A percentile compares a stretch with the other conserved stretches of the same genome.
These are phyloP conservation scores for Leccinum ochraceum DNA, from an alignment of 768 basidiomycete genomes.

Conservation along the genomic window DNA sequence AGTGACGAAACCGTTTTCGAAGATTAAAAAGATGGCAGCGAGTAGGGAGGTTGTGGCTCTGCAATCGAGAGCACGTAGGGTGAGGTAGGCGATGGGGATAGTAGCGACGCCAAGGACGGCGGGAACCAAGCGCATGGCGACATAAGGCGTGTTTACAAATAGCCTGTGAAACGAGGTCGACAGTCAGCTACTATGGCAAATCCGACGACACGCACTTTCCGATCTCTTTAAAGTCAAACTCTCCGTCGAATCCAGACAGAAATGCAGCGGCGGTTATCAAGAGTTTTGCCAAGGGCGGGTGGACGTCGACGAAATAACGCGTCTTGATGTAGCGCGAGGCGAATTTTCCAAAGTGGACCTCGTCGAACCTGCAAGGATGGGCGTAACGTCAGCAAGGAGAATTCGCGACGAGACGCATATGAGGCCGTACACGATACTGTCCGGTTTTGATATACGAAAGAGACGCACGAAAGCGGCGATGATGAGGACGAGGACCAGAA, in stretches of 20 bases:
- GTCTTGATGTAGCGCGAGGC: slow-evolving; percentile 93
- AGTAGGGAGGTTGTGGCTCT: slow-evolving; percentile 91
- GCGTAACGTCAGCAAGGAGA: slow-evolving; percentile 1
- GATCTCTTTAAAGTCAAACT: slow-evolving; percentile 98
- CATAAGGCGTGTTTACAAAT: slow-evolving; percentile 88
- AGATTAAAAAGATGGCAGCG: slow-evolving; percentile 87
- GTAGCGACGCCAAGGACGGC: slow-evolving; percentile 87
- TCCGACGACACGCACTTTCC: slow-evolving; percentile 68
- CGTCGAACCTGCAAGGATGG: slow-evolving; percentile 73
- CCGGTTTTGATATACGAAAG: slow-evolving; percentile 81
- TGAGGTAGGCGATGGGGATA: slow-evolving; percentile 89
- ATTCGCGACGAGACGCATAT: neutral
- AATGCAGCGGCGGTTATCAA: slow-evolving; percentile 91
- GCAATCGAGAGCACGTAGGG: slow-evolving; percentile 89
- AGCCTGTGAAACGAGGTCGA: slow-evolving; percentile 45
- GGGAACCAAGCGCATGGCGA: slow-evolving; percentile 97
- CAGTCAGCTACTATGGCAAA: neutral
- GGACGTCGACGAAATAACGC: slow-evolving; percentile 91
- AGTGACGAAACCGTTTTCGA: slow-evolving; percentile 95
- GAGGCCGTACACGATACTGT: slow-evolving; percentile 84
- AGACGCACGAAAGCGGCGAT: slow-evolving; percentile 81
- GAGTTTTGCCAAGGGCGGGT: slow-evolving; percentile 95
- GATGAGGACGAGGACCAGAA: slow-evolving; percentile 64
- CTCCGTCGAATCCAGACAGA: slow-evolving; percentile 84
- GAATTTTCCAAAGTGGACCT: slow-evolving; percentile 98